Conservation (phyloP, 164 flowering plant genomes). For the Liriodendron chinense region DNA sequence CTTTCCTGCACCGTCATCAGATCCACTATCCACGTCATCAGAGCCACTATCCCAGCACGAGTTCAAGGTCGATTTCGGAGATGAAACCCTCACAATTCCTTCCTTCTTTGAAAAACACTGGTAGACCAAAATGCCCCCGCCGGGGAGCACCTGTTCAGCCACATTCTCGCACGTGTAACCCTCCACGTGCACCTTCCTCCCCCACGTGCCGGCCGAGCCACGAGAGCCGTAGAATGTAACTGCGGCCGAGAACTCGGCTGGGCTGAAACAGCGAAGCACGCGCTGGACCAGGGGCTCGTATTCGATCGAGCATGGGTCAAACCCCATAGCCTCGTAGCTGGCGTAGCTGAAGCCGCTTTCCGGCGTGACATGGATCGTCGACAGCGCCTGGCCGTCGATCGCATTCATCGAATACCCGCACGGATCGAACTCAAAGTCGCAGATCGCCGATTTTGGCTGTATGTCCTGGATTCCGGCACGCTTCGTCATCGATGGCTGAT, state of each 20-base stretch:
- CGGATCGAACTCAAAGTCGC: constrained; percentile 77
- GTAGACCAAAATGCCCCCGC: constrained; percentile 42
- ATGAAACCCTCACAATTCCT: neutral
- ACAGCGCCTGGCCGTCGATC: constrained; percentile 46
- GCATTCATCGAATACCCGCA: constrained; percentile 91
- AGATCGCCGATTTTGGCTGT: constrained; percentile 47
- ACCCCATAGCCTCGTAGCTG: constrained; percentile 67
- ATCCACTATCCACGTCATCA: constrained; percentile 3
- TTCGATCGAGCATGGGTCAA: constrained; percentile 24
- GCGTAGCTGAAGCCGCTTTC: constrained; percentile 89
- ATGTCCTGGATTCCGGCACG: constrained; percentile 46
- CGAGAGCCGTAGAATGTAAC: constrained; percentile 24
- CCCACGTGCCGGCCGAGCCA: constrained; percentile 18
- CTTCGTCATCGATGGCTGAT: constrained; percentile 49
- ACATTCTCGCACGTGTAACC: constrained; percentile 36
- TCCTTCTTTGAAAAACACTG: constrained; percentile 22
- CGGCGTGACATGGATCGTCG: constrained; percentile 81
- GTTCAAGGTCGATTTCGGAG: constrained; percentile 22
- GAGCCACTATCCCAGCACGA: constrained; percentile 29
- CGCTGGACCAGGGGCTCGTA: constrained; percentile 36
- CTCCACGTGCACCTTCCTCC: constrained; percentile 21
- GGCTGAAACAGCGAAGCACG: constrained; percentile 55
- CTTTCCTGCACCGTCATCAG: neutral
- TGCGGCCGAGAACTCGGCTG: constrained; percentile 57
- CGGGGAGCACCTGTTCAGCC: constrained; percentile 40